Evolutionary conservation across 2,329 filamentous ascomycete genomes (phyloP).

Genomic region (Aureobasidium sp.): DNA sequence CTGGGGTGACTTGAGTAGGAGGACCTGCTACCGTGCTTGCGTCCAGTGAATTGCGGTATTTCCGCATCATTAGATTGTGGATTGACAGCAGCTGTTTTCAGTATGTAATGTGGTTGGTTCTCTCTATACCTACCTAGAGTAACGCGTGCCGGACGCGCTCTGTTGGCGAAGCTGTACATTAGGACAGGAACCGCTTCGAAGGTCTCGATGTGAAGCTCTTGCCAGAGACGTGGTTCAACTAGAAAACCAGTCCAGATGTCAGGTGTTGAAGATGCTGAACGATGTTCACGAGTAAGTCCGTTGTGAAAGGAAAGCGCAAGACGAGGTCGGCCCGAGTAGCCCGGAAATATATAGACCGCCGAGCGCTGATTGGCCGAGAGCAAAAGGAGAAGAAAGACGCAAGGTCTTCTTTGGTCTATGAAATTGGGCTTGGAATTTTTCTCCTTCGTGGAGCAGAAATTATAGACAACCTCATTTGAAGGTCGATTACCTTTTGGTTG

Average conservation of each 20-base stretch:
- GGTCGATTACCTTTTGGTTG: not conserved
- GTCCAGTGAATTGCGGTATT: too few species aligned
- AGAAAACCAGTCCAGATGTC: not conserved
- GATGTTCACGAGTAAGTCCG: not conserved
- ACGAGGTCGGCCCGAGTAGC: constrained; percentile 4
- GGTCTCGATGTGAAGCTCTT: not conserved
- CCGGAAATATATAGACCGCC: not conserved
- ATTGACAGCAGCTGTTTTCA: not conserved
- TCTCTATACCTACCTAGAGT: not conserved
- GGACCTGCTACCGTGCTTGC: too few species aligned
- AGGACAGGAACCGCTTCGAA: too few species aligned
- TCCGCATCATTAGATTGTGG: not conserved
- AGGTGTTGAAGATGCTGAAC: not conserved
- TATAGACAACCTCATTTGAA: not conserved
- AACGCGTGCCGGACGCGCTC: not conserved
- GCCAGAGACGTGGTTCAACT: too few species aligned
- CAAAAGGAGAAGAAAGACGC: not conserved
- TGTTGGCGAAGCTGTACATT: not conserved
- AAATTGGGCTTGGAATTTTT: not conserved
- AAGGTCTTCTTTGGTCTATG: not conserved
- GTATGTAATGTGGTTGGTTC: not conserved
- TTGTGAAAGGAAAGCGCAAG: not conserved
- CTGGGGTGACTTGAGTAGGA: too few species aligned
- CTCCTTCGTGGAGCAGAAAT: not conserved
- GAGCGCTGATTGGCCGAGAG: constrained; percentile 9